A percentile compares a stretch with the other conserved stretches of the same genome.
These are phyloP conservation scores for Moringa oleifera DNA, from an alignment of 345 rosid species.

Conservation along the genomic window DNA sequence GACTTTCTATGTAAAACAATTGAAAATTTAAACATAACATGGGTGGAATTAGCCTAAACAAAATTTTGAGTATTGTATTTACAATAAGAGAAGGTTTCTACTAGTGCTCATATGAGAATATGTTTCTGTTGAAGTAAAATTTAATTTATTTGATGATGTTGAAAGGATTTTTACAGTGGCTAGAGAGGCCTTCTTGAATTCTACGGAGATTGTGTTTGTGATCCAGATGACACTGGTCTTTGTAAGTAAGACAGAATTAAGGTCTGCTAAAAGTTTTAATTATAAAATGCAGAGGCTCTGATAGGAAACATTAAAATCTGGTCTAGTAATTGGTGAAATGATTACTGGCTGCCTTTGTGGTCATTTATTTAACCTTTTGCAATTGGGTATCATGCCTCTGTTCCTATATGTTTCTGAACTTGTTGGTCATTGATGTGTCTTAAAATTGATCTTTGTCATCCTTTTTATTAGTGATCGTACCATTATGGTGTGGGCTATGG, in stretches of 20 bases:
- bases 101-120: no score
- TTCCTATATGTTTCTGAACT: no score
- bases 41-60: neutral
- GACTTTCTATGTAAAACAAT: neutral
- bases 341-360: no score
- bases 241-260: neutral
- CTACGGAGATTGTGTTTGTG: no score
- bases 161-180: neutral
- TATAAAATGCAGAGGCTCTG: no score
- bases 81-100: no score
- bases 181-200: no score
- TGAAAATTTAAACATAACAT: no score
- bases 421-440: neutral
- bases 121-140: no score
- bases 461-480: constrained; percentile 72
- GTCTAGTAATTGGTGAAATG: neutral
- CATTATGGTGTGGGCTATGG: constrained; percentile 87
- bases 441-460: constrained; percentile 9
- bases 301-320: neutral
- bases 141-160: neutral
- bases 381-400: no score
- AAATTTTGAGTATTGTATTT: no score
- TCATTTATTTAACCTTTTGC: neutral
- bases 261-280: neutral
- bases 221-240: neutral